Base-by-base conservation (phyloP, 2,329 filamentous ascomycete species). In the Colletotrichum gloeosporioides region DNA sequence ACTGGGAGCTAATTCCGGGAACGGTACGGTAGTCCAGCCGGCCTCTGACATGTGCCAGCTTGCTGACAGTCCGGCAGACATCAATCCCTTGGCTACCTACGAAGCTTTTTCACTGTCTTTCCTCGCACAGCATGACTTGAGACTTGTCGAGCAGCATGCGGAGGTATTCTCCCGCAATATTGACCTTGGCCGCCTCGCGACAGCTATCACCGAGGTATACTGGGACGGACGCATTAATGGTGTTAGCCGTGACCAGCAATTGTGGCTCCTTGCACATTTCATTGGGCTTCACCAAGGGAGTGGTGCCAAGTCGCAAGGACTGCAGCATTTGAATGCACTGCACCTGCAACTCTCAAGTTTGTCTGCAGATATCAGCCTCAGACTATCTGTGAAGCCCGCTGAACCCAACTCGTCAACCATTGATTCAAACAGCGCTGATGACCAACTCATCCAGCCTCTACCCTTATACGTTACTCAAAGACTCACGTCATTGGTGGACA, bases 401-500 rank as follows among this genome's bases (percentile, higher is more conserved):
- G 68, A 62, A 4, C 22, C 65, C 22, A 77, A 78, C 5, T 22
- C 67, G 8, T 66, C 73, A 5, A 75, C 74, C 16, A 68, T 78
- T 70, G 59, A 78, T 12, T 25, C 63, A 4, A 73, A 25, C n/a
- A 62, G 59, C 18, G 12, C 18, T 22, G 75, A 81, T 67, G 83
- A 85, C 57, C 80, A 80, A 31, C 81, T 82, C 32, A 34, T 71
- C n/a, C 85, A 80, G 55, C 82, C 77, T 12, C 80, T 92, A 18
- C 84, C 89, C 77, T 80, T 87, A 0, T 94, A 95, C 80, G 84
- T 98, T 15, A 89, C 90, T 63, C 87, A 89, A 1, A 92, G 95
- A 79, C 86, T 98, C 3, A 84, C 90, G 18, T 94, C 93, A 12
- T 86, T 98, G 9, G 92, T 98, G 36, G 93, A 96, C 77, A 92